Evolutionary conservation across 73 alveolate genomes (phyloP), one percentile per base, ranked within the genome.

Genomic region (Paramecium biaurelia): DNA sequence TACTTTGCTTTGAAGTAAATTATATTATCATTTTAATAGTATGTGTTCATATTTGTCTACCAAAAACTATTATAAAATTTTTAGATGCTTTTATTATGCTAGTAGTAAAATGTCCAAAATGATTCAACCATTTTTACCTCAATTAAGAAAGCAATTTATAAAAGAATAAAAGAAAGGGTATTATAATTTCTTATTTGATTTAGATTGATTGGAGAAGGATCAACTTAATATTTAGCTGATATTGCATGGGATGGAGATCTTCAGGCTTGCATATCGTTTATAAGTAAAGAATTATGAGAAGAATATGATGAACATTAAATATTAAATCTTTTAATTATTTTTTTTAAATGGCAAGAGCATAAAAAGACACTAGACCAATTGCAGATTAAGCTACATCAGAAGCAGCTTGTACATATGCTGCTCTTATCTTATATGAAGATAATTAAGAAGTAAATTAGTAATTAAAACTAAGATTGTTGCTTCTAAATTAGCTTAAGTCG

Each of bases 401-500:
- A 32, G 20, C 59, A 18, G 87, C 87, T 28, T 74, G 87, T 20
- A 74, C 87, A 7, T 74, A 74, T 74, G 87, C 87, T 74, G 57
- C 87, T 11, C 59, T 74, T 34, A 74, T 74, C 45, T 37, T 74
- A 32, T 23, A 74, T 74, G 87, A 74, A 37, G 87, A 74, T 38
- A 74, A 74, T 37, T 37, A 74, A 74, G 87, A 74, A 34, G 87
- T 74, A 74, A 5, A 10, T n/a, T 28, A 74, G 26, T 63, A 6
- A 63, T 4, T 63, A 32, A 63, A 34, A 23, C 18, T 21, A 6
- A 74, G 87, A 74, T 74, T 28, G 58, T 21, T 37, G 97, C 98
- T 15, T 97, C 95, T 93, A 95, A 96, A 85, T 67, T 96, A 41
- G 88, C 96, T 57, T 95, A 94, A 92, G 85, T 96, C 37, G 57